These are phyloP conservation scores for Chimonanthus praecox DNA, from an alignment of 164 flowering plant genomes.

Conservation along the genomic window DNA sequence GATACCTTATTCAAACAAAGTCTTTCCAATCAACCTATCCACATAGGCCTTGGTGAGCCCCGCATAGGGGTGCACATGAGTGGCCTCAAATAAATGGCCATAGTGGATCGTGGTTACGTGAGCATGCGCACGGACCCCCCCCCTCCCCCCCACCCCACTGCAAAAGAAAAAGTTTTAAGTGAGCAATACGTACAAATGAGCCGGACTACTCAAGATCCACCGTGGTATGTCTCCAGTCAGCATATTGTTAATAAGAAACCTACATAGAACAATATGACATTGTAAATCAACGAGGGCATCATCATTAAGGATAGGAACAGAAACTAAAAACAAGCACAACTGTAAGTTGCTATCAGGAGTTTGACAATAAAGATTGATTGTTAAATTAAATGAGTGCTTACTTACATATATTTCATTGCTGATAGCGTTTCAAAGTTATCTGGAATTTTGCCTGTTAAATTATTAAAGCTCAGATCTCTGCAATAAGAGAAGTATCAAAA, in stretches of 20 bases:
- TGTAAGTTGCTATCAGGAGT: neutral
- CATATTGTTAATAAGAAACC: conserved; percentile 62
- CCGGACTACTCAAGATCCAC: conserved; percentile 34
- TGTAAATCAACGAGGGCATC: neutral
- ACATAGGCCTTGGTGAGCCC: no score
- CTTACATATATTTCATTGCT: conserved; percentile 17
- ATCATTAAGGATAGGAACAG: neutral
- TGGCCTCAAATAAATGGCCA: no score
- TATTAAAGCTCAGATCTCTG: conserved; percentile 67
- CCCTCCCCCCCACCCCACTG: no score
- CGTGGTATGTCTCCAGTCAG: conserved; percentile 49
- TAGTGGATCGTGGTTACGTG: no score
- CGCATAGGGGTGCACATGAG: no score
- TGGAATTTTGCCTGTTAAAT: conserved; percentile 58
- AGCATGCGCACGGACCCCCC: no score
- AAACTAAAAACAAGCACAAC: neutral
- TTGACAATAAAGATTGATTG: neutral
- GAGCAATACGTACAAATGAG: conserved; percentile 34
- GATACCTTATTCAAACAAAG: no score
- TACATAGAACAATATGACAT: conserved; percentile 20
- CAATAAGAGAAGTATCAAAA: neutral
- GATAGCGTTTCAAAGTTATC: conserved; percentile 4
- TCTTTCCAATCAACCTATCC: no score
- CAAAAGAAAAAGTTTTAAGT: neutral
- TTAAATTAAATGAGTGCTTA: neutral